Conservation (phyloP, 2,329 filamentous ascomycete species). For the Pseudogymnoascus sp. region DNA sequence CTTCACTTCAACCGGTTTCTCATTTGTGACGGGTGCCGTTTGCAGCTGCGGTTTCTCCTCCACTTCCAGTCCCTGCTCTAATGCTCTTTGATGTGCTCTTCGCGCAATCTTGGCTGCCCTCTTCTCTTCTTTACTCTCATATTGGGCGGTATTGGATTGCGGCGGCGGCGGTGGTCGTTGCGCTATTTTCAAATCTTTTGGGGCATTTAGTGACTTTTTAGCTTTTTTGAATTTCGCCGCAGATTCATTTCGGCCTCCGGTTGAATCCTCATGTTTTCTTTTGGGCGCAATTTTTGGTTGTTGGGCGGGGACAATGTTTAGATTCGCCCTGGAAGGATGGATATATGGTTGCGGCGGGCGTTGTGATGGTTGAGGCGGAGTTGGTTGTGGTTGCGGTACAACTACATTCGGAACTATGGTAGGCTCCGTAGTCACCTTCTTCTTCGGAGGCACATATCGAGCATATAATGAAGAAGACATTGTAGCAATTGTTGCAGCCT, state of each 20-base stretch:
- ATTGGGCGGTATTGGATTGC: neutral
- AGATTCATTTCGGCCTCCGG: neutral
- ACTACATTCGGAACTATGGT: conserved; percentile 6
- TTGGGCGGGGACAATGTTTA: neutral
- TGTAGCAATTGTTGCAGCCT: conserved; percentile 2
- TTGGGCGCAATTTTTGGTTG: conserved; percentile 4
- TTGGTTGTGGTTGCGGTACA: conserved; percentile 1
- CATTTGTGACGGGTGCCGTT: neutral
- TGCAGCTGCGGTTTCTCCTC: neutral
- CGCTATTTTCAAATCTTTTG: conserved; percentile 5
- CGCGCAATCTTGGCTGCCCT: conserved; percentile 12
- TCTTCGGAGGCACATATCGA: conserved; percentile 24
- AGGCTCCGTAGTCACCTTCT: conserved; percentile 14
- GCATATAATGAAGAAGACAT: conserved; percentile 10
- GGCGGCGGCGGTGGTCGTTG: conserved; percentile 9
- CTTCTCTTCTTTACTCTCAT: conserved; percentile 12
- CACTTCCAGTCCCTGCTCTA: conserved; percentile 2
- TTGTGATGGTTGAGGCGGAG: conserved; percentile 13
- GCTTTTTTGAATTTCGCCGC: neutral
- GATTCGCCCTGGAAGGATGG: neutral
- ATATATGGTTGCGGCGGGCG: neutral
- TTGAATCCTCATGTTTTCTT: conserved; percentile 13
- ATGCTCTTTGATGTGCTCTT: conserved; percentile 13
- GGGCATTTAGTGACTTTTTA: neutral
- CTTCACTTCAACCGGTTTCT: conserved; percentile 17